phyloP scores from a whole-genome alignment of 2,329 filamentous ascomycete genomes.

The Penicillium sclerotigenum region DNA sequence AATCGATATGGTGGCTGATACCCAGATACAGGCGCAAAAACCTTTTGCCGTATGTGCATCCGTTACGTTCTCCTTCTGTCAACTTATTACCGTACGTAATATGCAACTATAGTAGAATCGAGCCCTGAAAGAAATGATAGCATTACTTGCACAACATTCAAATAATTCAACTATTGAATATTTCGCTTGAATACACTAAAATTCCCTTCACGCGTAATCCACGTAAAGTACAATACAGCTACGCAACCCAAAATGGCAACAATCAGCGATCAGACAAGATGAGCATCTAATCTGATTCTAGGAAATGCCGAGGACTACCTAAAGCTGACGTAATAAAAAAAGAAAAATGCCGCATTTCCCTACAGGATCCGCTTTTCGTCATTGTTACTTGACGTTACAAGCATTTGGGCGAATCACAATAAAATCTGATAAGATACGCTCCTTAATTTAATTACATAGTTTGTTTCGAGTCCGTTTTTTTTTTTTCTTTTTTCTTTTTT shows the following conservation, averaged over 20 bases:
- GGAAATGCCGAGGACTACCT: background rate
- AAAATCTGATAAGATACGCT: slow-evolving; percentile 3
- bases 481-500: too few relatives aligned
- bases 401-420: background rate
- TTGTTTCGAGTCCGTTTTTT: background rate
- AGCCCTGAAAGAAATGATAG: background rate
- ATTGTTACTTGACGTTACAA: background rate
- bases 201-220: background rate
- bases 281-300: slow-evolving; percentile 31
- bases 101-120: background rate
- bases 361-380: slow-evolving; percentile 1
- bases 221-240: background rate
- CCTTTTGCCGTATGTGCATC: background rate
- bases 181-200: background rate
- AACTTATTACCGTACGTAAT: background rate
- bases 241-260: background rate
- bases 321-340: background rate
- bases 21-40: background rate
- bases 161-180: too few relatives aligned
- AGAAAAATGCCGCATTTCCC: slow-evolving; percentile 10
- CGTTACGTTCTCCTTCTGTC: too few relatives aligned
- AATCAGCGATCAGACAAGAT: slow-evolving; percentile 29
- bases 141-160: background rate
- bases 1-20: background rate
- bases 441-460: background rate